Evolutionary conservation across 441 rosid genomes (phyloP), one percentile per base, ranked within the genome.

Genomic region (Jatropha multifida): DNA sequence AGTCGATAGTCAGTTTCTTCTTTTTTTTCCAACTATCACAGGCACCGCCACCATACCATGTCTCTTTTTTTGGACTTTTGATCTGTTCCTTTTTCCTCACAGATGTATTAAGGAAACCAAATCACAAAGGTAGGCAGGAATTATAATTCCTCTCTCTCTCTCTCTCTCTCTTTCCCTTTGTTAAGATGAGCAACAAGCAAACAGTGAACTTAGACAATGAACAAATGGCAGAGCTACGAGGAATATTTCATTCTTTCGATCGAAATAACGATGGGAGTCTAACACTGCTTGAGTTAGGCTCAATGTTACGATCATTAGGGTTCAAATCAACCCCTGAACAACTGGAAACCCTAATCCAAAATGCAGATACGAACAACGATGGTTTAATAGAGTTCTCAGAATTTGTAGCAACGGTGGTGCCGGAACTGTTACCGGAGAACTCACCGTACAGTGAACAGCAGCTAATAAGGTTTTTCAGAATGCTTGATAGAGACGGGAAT

Each of bases 371-470:
- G 2, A 91, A 88, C 83, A 86, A 68, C 88, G 87, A 93, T 71
- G 97, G 97, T 2, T 81, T 91, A 46, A 86, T 91, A 15, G 95
- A 93, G 84, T 93, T 93, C 83, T 81, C 90, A 1, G 97, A 91
- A 77, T 93, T 93, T 13, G 77, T 90, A 51, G 91, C 85, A 20
- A 77, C 91, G 15, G 97, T 93, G 61, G 83, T 92, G 4, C 93
- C 91, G 10, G 94, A 93, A 75, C 85, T 91, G 68, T 81, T 93
- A 27, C 80, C 85, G 3, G 81, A 79, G 55, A 89, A 84, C 71
- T 84, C 86, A 8, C 92, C 97, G 26, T 90, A 88, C 82, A 86
- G 87, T 69, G 92, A 90, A 71, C 90, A 90, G 61, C 89, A 91
- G 79, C 82, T 93, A 74, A 85, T 74, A 81, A 83, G 82, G 77